These are phyloP conservation scores for Sporothrix sp. DNA, from an alignment of 2,329 filamentous ascomycete genomes.

Conservation along the genomic window DNA sequence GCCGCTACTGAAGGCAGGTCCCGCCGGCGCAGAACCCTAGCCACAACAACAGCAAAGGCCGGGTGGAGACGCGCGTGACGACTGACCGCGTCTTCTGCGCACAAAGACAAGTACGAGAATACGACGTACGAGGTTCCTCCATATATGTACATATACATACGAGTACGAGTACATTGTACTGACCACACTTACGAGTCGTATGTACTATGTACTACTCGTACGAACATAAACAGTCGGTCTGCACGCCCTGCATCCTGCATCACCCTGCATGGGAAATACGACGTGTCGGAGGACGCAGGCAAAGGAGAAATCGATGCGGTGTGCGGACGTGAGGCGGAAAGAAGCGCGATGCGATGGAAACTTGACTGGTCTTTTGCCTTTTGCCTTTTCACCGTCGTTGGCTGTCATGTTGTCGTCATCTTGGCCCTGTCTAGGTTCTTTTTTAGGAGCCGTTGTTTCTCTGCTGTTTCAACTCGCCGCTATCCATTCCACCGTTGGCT, in stretches of 20 bases:
- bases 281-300: not conserved
- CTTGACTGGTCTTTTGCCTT: not conserved
- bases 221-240: not conserved
- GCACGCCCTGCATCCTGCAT: not conserved
- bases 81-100: slow-evolving; percentile 1
- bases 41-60: slow-evolving; percentile 6
- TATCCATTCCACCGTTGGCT: slow-evolving; percentile 5
- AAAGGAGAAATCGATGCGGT: not conserved
- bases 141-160: too few species aligned
- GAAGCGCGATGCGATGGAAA: not conserved
- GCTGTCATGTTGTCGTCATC: not conserved
- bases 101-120: too few species aligned
- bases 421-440: not conserved
- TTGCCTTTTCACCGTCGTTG: not conserved
- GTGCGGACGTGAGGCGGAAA: not conserved
- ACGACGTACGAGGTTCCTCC: too few species aligned
- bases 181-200: too few species aligned
- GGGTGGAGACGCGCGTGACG: not conserved
- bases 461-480: slow-evolving; percentile 7
- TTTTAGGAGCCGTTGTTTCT: slow-evolving; percentile 8
- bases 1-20: not conserved
- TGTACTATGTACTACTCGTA: too few species aligned
- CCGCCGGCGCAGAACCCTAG: not conserved
- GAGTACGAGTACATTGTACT: too few species aligned
- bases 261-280: slow-evolving; percentile 2